Conservation (phyloP, 306 rosid species). For the Casuarina cunninghamiana region DNA sequence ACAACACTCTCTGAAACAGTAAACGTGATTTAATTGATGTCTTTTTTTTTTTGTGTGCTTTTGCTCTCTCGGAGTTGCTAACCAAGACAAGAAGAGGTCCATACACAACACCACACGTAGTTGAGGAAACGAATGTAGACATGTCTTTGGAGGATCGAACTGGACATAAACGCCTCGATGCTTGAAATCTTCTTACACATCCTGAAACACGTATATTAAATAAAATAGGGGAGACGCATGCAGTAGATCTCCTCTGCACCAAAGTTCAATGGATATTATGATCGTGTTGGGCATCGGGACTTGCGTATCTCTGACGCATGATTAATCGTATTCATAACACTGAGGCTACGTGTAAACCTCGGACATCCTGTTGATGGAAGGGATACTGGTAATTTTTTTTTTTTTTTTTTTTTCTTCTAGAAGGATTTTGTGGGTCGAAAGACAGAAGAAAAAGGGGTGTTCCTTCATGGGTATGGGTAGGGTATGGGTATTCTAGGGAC, state of each 20-base stretch:
- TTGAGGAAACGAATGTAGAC: constrained; percentile 39
- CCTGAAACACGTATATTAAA: not conserved
- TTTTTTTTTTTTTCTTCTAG: not conserved
- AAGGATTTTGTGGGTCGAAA: not conserved
- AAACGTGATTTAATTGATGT: not conserved
- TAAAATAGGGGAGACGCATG: not conserved
- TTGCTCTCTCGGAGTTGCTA: not conserved
- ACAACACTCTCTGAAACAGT: constrained; percentile 2
- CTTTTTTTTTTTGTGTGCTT: not conserved
- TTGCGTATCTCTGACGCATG: constrained; percentile 28
- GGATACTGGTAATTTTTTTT: constrained; percentile 8
- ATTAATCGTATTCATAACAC: constrained; percentile 28
- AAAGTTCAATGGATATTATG: constrained; percentile 61
- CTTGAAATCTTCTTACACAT: constrained; percentile 37
- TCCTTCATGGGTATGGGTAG: too few species aligned
- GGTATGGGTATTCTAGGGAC: too few species aligned
- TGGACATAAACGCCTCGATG: constrained; percentile 47
- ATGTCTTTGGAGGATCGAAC: constrained; percentile 15
- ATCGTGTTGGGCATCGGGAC: constrained; percentile 52
- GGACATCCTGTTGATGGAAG: too few species aligned
- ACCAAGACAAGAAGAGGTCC: constrained; percentile 11
- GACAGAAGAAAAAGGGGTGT: not conserved
- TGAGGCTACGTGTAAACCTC: constrained; percentile 30
- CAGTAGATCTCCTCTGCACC: constrained; percentile 21
- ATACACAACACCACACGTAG: constrained; percentile 2